Evolutionary conservation across 768 basidiomycete genomes (phyloP), one percentile per base, ranked within the genome.

Genomic region (Glaciozyma antarctica): DNA sequence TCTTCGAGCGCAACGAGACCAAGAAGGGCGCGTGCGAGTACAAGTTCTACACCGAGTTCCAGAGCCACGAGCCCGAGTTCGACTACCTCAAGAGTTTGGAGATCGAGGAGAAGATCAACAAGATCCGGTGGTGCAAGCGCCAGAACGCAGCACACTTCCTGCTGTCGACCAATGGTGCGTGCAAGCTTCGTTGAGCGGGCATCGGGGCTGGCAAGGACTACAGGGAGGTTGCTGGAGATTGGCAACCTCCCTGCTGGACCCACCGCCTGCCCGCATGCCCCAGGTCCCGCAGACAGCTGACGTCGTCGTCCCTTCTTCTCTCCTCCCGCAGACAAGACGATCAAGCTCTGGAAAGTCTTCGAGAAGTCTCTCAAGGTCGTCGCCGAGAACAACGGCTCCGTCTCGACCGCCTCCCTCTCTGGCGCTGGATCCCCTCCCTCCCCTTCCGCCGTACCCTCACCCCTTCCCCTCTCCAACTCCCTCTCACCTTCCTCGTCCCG

Each of bases 71-170:
- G 77, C 95, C 95, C 62, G 95, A 99, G 78, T 99, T 99, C 78
- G 95, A 99, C 81, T 99, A 99, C 78, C 86, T 99, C 75, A 99
- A 99, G 82, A 95, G 91, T 28, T 82, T 99, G 72, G 95, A 99
- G 83, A 99, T 99, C 78, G 95, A 99, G 79, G 95, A 99, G 83
- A 99, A 99, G 87, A 99, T 99, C 82, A 99, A 99, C 82, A 90
- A 95, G 85, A 99, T 99, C 84, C 90, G 92, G 77, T 99, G 95
- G 95, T 97, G 93, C 82, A 92, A 86, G 81, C 84, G 95, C 70
- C 92, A 95, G 80, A 98, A 98, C 77, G 82, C 88, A 54, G 93
- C 95, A 53, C 95, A 99, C 78, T 98, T 99, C 78, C 79, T 99
- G 63, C 78, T 99, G 59, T 94, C 92, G 64, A 98, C 95, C 38